phyloP scores from a whole-genome alignment of 2,329 filamentous ascomycete species.

The Paecilomyces variotii region DNA sequence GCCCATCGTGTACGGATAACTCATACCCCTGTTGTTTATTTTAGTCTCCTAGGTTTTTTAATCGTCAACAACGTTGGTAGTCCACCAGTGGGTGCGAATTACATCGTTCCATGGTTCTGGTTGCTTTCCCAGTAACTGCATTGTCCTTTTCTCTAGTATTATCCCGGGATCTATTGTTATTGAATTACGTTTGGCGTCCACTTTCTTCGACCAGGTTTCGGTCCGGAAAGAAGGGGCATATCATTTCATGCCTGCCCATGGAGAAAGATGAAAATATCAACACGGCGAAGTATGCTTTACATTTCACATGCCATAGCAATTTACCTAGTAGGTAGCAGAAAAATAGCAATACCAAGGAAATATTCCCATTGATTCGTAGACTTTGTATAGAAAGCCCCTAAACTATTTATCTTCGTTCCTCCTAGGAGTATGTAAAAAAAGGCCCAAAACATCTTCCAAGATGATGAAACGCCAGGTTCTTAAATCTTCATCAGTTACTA shows the following conservation, averaged over 20 bases:
- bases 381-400: neutral
- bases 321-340: neutral
- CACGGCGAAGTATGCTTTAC: neutral
- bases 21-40: conserved; percentile 17
- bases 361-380: neutral
- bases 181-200: neutral
- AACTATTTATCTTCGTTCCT: neutral
- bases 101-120: neutral
- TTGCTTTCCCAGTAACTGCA: neutral
- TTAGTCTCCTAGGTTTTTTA: neutral
- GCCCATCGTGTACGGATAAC: conserved; percentile 5
- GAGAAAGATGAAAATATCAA: neutral
- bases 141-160: neutral
- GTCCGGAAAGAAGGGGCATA: too few relatives aligned
- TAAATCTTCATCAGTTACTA: neutral
- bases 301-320: neutral
- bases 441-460: neutral
- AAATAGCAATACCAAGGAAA: neutral
- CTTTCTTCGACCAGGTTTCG: neutral
- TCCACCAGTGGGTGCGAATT: neutral
- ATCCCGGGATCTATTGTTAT: neutral
- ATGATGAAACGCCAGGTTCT: neutral
- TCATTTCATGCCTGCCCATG: neutral
- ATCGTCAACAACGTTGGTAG: neutral
- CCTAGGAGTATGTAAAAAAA: neutral